Evolutionary conservation across 2,329 filamentous ascomycete species (phyloP).

Genomic region (Trichophyton verrucosum): DNA sequence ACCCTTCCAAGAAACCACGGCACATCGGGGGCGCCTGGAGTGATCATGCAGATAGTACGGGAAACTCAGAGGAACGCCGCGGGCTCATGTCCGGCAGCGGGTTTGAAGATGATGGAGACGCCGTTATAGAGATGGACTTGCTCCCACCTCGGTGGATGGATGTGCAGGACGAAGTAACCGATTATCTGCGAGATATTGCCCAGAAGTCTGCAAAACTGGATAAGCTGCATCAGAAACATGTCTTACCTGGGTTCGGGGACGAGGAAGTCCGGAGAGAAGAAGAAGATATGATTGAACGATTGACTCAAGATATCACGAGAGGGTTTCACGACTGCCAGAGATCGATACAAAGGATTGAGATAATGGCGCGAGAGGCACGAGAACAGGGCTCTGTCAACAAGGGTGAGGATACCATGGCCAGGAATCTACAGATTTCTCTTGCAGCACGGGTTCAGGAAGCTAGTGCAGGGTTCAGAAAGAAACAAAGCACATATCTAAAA

Average conservation of each 20-base stretch:
- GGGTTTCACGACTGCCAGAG: conserved; percentile 83
- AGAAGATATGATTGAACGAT: conserved; percentile 75
- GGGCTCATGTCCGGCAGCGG: conserved; percentile 72
- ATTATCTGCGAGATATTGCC: conserved; percentile 66
- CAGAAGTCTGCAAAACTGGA: conserved; percentile 75
- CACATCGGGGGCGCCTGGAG: conserved; percentile 47
- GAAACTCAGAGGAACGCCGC: conserved; percentile 56
- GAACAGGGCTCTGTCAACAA: conserved; percentile 46
- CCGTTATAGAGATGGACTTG: conserved; percentile 95
- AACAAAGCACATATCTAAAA: conserved; percentile 91
- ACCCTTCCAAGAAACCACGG: conserved; percentile 73
- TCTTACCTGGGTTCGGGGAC: conserved; percentile 91
- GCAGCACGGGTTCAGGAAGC: conserved; percentile 82
- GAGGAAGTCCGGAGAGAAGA: conserved; percentile 78
- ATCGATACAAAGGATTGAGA: conserved; percentile 76
- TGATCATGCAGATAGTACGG: conserved; percentile 48
- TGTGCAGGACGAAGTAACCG: conserved; percentile 82
- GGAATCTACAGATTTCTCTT: conserved; percentile 86
- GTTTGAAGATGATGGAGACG: conserved; percentile 67
- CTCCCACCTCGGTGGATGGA: conserved; percentile 93
- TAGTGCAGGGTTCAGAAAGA: conserved; percentile 87
- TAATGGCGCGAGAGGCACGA: conserved; percentile 71
- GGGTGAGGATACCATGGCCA: conserved; percentile 89
- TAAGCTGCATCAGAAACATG: conserved; percentile 90
- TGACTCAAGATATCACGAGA: conserved; percentile 82